phyloP scores from a whole-genome alignment of 129 eudicot species.

The Flaveria sonorensis region DNA sequence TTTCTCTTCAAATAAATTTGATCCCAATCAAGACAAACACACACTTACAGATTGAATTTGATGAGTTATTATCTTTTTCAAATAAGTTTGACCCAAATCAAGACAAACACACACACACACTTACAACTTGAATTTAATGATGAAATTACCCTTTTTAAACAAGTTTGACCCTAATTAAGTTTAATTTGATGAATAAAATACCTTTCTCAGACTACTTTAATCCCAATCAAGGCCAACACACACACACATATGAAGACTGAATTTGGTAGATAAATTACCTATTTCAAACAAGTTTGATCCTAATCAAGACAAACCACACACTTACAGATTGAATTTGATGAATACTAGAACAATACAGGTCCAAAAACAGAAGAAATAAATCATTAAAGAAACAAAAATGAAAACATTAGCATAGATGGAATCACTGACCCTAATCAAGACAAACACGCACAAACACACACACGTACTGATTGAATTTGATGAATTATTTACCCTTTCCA shows the following conservation, averaged over 20 bases:
- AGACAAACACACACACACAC: slow-evolving; percentile 15
- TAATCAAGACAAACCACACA: too few species aligned
- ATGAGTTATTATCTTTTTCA: neutral
- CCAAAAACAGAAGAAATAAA: too few species aligned
- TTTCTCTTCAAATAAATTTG: neutral
- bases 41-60: neutral
- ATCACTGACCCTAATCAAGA: neutral
- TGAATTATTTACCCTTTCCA: neutral
- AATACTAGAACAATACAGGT: neutral
- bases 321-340: too few species aligned
- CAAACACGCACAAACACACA: slow-evolving; percentile 13
- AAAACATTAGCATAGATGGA: neutral
- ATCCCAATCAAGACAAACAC: neutral
- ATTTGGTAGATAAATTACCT: neutral
- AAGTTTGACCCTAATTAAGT: neutral
- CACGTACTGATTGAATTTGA: neutral
- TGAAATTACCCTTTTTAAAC: neutral
- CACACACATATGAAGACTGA: slow-evolving; percentile 4
- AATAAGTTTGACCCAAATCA: slow-evolving; percentile 9
- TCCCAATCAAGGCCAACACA: neutral
- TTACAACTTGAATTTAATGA: too few species aligned
- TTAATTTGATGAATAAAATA: too few species aligned
- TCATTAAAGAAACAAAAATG: neutral
- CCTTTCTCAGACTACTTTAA: neutral
- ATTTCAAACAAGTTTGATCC: neutral